Base-by-base conservation (phyloP, 2,329 filamentous ascomycete species). In the Sporothrix pallida region DNA sequence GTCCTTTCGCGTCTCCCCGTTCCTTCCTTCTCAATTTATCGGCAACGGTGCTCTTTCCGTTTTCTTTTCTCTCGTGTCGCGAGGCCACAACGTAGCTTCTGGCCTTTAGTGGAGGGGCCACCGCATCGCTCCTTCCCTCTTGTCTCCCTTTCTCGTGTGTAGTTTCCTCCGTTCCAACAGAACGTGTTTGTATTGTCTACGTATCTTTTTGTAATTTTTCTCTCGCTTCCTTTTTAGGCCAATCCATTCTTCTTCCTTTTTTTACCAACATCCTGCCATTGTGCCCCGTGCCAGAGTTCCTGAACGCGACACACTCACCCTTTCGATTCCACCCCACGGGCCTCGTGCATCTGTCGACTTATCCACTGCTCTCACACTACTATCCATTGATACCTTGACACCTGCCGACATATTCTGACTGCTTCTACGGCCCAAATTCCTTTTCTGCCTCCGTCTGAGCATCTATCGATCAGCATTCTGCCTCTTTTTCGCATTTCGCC, bases 261-360 rank as follows among this genome's bases (percentile, higher is more conserved):
- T 37, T 31, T 37, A 37, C 31, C 31, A 37, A 37, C 31, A 37
- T 7, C 31, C 52, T 9, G 31, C 20, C 26, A 15, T 50, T 15
- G 7, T 62, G 13, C 44, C 31, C 15, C 20, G 20, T 58, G 37
- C n/a, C 58, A n/a, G 26, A 5, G 23, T 10, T 50, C 44, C 13
- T 68, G 3, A 31, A 31, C 20, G 46, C 63, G 63, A 44, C 67
- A 3, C 65, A 42, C 46, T 15, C 54, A 37, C 58, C 71, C 71
- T 58, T 74, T 70, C 73, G 71, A 74, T 73, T 73, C n/a, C 67
- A 54, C 68, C 71, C n/a, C 73, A 73, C 71, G 71, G 71, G 69
- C 73, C 58, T 73, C 68, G 54, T 69, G 20, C 46, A 72, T 73
- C 73, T 46, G 73, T 67, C 74, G 63, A 71, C 72, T 58, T 48